phyloP scores from a whole-genome alignment of 306 rosid genomes.

The Fagus sylvatica region DNA sequence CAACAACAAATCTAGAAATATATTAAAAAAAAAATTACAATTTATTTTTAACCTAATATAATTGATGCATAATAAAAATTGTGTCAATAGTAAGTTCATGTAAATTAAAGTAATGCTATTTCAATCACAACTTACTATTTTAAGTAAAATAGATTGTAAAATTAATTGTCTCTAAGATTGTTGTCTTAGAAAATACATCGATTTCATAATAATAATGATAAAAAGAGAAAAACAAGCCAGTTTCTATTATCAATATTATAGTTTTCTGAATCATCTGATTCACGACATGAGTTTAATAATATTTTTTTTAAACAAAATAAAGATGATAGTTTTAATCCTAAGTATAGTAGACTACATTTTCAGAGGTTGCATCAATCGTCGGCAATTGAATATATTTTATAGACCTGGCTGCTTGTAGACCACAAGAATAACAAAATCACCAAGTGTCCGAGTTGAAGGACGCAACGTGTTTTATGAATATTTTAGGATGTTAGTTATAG shows the following conservation, averaged over 20 bases:
- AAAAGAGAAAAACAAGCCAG: neutral
- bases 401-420: conserved; percentile 10
- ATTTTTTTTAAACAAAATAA: conserved; percentile 18
- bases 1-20: neutral
- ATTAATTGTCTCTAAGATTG: too few species aligned
- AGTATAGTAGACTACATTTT: conserved; percentile 21
- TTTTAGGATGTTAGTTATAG: neutral
- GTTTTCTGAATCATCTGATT: conserved; percentile 39
- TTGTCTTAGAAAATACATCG: too few species aligned
- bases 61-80: too few species aligned
- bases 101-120: too few species aligned
- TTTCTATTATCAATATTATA: neutral
- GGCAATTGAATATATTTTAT: conserved; percentile 19
- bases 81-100: too few species aligned
- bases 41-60: too few species aligned
- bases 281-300: conserved; percentile 40
- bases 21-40: too few species aligned
- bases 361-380: conserved; percentile 28
- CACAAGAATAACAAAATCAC: conserved; percentile 4
- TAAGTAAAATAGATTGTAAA: too few species aligned
- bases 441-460: neutral
- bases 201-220: neutral
- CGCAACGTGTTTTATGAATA: conserved; percentile 1
- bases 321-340: neutral
- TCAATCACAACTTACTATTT: too few species aligned